Evolutionary conservation across 2,329 filamentous ascomycete species (phyloP).

Genomic region (Monilinia aucupariae): DNA sequence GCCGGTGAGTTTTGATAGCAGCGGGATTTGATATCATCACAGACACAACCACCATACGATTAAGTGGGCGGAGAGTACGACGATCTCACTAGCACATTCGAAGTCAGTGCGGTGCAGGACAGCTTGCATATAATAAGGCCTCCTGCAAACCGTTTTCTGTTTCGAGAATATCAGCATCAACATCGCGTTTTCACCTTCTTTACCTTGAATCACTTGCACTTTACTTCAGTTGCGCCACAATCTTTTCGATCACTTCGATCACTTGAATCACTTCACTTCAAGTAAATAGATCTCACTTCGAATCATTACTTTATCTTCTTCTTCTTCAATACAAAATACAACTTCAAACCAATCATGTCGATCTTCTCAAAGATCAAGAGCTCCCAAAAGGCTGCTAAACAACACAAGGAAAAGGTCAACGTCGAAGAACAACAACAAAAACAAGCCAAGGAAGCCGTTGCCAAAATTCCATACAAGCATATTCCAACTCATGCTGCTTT

Average conservation of each 20-base stretch:
- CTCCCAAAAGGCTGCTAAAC: constrained; percentile 51
- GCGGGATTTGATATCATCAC: too few species aligned
- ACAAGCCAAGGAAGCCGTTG: constrained; percentile 18
- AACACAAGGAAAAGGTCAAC: constrained; percentile 45
- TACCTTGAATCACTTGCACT: background rate
- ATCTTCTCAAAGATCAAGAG: constrained; percentile 51
- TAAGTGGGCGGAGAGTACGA: too few species aligned
- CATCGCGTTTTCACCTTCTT: background rate
- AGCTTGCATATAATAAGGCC: background rate
- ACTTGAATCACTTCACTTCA: background rate
- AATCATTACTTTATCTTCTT: background rate
- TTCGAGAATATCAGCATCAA: background rate
- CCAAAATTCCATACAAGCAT: constrained; percentile 50
- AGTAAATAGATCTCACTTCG: background rate
- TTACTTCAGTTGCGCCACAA: too few species aligned
- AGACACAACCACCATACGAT: too few species aligned
- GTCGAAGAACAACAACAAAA: constrained; percentile 42
- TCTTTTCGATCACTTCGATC: too few species aligned
- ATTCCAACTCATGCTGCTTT: constrained; percentile 56
- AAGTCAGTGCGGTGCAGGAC: background rate
- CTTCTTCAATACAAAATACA: background rate
- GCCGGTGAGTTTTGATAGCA: too few species aligned
- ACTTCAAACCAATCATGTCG: constrained; percentile 41
- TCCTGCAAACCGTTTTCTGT: background rate
- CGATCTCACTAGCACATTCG: background rate